Percentiles rank a stretch among this genome's conserved stretches.
Conservation (phyloP, 2,329 filamentous ascomycete genomes). For the Neopestalotiopsis sp. region DNA sequence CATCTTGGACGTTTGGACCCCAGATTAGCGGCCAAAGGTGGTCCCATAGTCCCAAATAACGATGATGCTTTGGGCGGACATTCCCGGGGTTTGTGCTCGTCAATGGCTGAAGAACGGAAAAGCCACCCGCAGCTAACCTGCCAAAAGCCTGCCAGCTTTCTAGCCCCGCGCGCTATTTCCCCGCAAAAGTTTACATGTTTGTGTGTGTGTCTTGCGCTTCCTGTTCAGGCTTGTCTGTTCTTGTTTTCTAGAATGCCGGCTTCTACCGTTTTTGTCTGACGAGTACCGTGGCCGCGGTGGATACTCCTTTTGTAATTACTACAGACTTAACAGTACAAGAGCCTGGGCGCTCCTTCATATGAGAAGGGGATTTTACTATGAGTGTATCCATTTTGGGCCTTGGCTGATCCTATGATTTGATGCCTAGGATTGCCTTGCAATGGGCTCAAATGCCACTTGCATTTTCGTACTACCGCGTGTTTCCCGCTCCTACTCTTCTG, state of each 20-base stretch:
- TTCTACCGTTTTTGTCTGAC: not conserved
- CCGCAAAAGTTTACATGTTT: not conserved
- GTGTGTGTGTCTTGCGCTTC: not conserved
- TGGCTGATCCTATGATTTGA: not conserved
- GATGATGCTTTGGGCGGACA: not conserved
- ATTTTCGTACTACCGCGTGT: not conserved
- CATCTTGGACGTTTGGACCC: not conserved
- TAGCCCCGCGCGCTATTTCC: constrained; percentile 1
- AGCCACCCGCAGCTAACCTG: not conserved
- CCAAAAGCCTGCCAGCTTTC: not conserved
- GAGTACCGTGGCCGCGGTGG: not conserved
- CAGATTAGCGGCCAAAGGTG: no score
- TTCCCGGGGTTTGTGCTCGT: not conserved
- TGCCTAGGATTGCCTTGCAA: not conserved
- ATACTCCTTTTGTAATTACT: not conserved
- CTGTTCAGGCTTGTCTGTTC: not conserved
- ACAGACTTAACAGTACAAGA: not conserved
- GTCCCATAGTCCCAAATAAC: not conserved
- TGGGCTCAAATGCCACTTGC: not conserved
- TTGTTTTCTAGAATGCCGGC: not conserved
- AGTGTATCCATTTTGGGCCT: not conserved
- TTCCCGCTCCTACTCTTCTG: not conserved
- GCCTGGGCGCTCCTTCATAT: not conserved
- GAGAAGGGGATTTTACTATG: not conserved
- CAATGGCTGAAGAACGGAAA: not conserved